phyloP scores from a whole-genome alignment of 108 stramenopile species.

The Discostella pseudostelligera region DNA sequence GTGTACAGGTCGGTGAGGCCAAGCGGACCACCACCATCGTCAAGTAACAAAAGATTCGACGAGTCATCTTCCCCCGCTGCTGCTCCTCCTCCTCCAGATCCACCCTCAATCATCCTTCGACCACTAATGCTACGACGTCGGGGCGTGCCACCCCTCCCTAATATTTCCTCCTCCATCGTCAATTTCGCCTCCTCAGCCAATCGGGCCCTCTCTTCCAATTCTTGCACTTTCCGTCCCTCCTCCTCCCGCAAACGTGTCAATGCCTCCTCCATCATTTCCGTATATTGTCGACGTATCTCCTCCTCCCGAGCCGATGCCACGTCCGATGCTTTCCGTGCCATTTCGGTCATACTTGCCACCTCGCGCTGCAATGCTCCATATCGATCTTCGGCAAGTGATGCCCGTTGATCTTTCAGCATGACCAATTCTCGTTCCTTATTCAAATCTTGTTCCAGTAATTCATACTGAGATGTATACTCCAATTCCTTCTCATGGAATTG shows the following conservation, averaged over 20 bases:
- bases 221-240: constrained; percentile 43
- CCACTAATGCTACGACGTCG: constrained; percentile 12
- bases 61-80: constrained; percentile 24
- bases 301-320: constrained; percentile 34
- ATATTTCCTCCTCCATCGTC: constrained; percentile 38
- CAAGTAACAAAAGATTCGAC: constrained; percentile 17
- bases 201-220: constrained; percentile 41
- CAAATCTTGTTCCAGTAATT: constrained; percentile 53
- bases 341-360: constrained; percentile 45
- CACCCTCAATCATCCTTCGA: constrained; percentile 20
- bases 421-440: constrained; percentile 59
- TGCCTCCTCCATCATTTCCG: constrained; percentile 43
- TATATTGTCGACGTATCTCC: constrained; percentile 34
- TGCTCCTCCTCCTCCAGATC: constrained; percentile 8
- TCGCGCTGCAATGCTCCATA: constrained; percentile 43
- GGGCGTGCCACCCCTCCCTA: constrained; percentile 14
- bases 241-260: constrained; percentile 51
- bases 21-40: constrained; percentile 54
- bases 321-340: constrained; percentile 56
- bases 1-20: constrained; percentile 69
- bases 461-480: constrained; percentile 39
- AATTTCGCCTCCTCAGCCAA: constrained; percentile 30
- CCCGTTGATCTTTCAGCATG: constrained; percentile 62
- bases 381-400: constrained; percentile 52
- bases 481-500: constrained; percentile 48